A percentile compares a stretch with the other conserved stretches of the same genome.
Evolutionary conservation across 2,329 filamentous ascomycete genomes (phyloP).

Genomic region (Cryphonectria radicalis): DNA sequence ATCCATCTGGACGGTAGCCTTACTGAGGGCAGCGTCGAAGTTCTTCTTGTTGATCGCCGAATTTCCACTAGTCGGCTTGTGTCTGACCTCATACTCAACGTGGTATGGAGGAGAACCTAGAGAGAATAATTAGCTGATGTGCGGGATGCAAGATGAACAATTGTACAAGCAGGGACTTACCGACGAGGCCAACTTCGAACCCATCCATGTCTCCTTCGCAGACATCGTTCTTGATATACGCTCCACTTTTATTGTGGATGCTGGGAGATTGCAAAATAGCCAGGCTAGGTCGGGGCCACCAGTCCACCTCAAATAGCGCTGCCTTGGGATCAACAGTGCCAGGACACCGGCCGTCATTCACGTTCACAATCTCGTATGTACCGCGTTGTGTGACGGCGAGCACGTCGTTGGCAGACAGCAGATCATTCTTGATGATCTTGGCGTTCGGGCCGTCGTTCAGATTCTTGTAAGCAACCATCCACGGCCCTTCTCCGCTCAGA

Average conservation of each 20-base stretch:
- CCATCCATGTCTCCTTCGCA: slow-evolving; percentile 95
- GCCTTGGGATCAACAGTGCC: slow-evolving; percentile 77
- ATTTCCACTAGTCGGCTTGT: slow-evolving; percentile 70
- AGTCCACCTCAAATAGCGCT: slow-evolving; percentile 77
- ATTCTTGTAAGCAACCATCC: slow-evolving; percentile 78
- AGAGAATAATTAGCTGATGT: slow-evolving; percentile 40
- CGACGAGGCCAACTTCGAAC: slow-evolving; percentile 79
- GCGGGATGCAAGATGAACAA: neutral
- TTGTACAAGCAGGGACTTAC: slow-evolving; percentile 49
- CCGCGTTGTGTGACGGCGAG: slow-evolving; percentile 70
- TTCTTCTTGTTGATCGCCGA: slow-evolving; percentile 68
- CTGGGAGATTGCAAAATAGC: slow-evolving; percentile 68
- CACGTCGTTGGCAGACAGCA: slow-evolving; percentile 66
- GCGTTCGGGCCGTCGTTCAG: slow-evolving; percentile 55
- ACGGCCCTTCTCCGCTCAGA: slow-evolving; percentile 83
- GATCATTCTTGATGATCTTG: slow-evolving; percentile 50
- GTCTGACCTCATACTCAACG: slow-evolving; percentile 78
- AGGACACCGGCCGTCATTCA: slow-evolving; percentile 80
- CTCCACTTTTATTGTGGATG: slow-evolving; percentile 55
- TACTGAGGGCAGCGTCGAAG: slow-evolving; percentile 76
- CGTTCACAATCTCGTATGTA: slow-evolving; percentile 77
- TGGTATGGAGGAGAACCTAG: slow-evolving; percentile 78
- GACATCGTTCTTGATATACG: slow-evolving; percentile 75
- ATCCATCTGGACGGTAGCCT: slow-evolving; percentile 82
- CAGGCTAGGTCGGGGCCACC: slow-evolving; percentile 81